Evolutionary conservation across 768 basidiomycete species (phyloP), one percentile per base, ranked within the genome.

Genomic region (Cyclocybe cylindracea): DNA sequence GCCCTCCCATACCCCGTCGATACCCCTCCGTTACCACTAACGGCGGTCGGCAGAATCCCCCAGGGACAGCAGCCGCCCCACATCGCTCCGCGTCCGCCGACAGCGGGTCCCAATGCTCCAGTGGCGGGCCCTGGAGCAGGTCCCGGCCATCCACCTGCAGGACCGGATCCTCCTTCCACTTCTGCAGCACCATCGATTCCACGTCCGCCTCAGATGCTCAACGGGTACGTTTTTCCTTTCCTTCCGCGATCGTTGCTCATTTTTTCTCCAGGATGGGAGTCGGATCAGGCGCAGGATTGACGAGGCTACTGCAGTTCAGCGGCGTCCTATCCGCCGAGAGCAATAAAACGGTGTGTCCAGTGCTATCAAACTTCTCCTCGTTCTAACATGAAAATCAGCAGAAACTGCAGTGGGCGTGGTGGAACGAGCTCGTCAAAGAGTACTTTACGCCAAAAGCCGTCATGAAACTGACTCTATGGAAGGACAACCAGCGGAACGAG

Each of bases 391-490:
- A 46, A 14, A 36, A 13, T 48, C 43, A 38, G 7, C 42, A 87
- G 78, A 87, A 88, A 78, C 64, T 83, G 44, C 77, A 82, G 59
- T 70, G 88, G 41, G 73, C 78, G 10, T 87, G 79, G 73, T 93
- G 91, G 91, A 72, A 74, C 9, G 70, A 72, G 3, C 60, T 90
- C 35, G 79, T 91, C 53, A 75, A 76, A 44, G 82, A 86, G 29
- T 91, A 85, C 57, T 93, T 92, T 61, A 81, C 82, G 7, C 78
- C 83, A 2, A 81, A 82, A 52, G 86, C 89, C 16, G 68, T 80
- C 41, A 83, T 92, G 82, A 89, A 84, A 65, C 77, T 93, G 58
- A 91, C 89, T 2, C 70, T 93, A n/a, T 92, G 91, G 91, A 89
- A 89, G 64, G 90, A 91, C 66, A 91, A 88, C 60, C 82, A 84